Evolutionary conservation across 1,139 yeast genomes (phyloP).

Genomic region (Pichia kudriavzevii): DNA sequence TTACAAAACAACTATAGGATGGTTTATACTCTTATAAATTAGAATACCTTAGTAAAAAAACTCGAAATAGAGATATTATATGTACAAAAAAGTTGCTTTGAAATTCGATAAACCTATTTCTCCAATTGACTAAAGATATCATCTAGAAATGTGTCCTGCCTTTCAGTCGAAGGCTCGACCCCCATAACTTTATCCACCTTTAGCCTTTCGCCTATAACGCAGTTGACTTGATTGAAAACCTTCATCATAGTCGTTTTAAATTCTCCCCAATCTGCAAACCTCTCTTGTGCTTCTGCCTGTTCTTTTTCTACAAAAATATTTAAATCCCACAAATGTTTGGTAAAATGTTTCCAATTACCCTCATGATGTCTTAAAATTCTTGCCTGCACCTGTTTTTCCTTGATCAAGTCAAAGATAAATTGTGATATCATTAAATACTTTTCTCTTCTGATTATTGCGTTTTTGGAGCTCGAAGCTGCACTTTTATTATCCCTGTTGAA

Average conservation of each 20-base stretch:
- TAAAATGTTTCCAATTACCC: conserved; percentile 24
- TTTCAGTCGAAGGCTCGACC: too few species aligned
- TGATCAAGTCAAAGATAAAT: conserved; percentile 23
- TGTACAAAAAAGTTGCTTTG: too few species aligned
- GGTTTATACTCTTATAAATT: too few species aligned
- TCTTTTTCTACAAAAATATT: conserved; percentile 14
- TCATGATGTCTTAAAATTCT: conserved; percentile 15
- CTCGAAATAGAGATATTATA: too few species aligned
- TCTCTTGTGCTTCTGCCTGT: conserved; percentile 4
- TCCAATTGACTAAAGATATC: too few species aligned
- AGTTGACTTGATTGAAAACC: conserved; percentile 17
- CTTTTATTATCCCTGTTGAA: conserved; percentile 24
- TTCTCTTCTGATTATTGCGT: conserved; percentile 19
- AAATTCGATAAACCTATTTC: too few species aligned
- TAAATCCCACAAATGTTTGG: conserved; percentile 12
- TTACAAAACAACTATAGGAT: too few species aligned
- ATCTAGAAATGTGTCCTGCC: too few species aligned
- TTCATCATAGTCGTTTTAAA: conserved; percentile 23
- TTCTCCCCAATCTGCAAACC: conserved; percentile 19
- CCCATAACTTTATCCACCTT: conserved; percentile 6
- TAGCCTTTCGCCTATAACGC: conserved; percentile 14
- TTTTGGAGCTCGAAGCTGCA: conserved; percentile 21
- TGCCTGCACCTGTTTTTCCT: conserved; percentile 17
- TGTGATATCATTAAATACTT: conserved; percentile 23
- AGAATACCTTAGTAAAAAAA: too few species aligned